Evolutionary conservation across 345 rosid genomes (phyloP).

Genomic region (Eucalyptus melliodora): DNA sequence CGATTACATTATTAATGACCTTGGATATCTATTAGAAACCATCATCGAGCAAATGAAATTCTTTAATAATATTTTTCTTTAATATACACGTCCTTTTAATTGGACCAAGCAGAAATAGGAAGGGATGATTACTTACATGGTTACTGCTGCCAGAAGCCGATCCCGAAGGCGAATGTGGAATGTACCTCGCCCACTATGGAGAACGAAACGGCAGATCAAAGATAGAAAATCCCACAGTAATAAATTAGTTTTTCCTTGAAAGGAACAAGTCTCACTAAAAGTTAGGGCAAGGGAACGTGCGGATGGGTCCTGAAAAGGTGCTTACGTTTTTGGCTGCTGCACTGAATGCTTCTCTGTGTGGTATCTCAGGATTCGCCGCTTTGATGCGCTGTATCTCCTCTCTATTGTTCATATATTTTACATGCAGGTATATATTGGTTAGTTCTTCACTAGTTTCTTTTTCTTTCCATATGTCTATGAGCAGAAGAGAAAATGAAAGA

Average conservation of each 20-base stretch:
- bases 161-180: constrained; percentile 58
- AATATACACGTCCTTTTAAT: neutral
- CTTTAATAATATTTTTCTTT: neutral
- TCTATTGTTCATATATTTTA: constrained; percentile 10
- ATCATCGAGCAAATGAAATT: neutral
- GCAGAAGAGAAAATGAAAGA: neutral
- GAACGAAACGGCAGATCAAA: neutral
- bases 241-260: neutral
- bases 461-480: neutral
- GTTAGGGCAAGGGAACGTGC: neutral
- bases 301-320: neutral
- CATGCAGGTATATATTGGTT: neutral
- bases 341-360: constrained; percentile 96
- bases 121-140: constrained; percentile 16
- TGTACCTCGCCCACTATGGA: constrained; percentile 85
- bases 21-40: neutral
- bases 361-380: constrained; percentile 88
- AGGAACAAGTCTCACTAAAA: neutral
- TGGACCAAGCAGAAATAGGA: neutral
- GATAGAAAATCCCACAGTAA: neutral
- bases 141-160: constrained; percentile 44
- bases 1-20: neutral
- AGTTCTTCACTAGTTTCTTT: neutral
- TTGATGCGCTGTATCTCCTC: constrained; percentile 99
- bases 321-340: constrained; percentile 93